Evolutionary conservation across 176 grass and related monocot genomes (phyloP), one percentile per base, ranked within the genome.

Genomic region (Cenchrus purpureus): DNA sequence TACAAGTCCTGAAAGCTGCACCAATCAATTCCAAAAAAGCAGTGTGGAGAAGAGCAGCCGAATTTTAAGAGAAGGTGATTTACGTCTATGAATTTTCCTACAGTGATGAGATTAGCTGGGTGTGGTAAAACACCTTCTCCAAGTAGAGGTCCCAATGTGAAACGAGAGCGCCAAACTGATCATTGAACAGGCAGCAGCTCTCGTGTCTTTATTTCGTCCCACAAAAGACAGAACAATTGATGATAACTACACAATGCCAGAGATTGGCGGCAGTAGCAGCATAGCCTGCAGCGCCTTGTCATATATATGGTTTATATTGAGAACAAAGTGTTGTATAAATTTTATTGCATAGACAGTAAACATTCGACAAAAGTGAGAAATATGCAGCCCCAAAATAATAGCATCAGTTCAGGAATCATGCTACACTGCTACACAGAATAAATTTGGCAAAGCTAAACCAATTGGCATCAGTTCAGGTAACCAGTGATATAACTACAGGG

Each of bases 51-150:
- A 87, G 20, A 89, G 78, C 66, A 91, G 59, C 76, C 69, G 83
- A 19, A 85, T 99, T 85, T 90, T 97, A 74, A 91, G 85, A 92
- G 97, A 99, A 85, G 59, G 55, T 74, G 28, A 59, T 90, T 64
- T 55, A 68, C 65, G 76, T 85, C 49, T 55, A 65, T 87, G n/a
- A 68, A 78, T 89, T 91, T 12, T 69, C 65, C 63, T 76, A 81
- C 92, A 92, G 92, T 94, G 78, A 91, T 99, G 94, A 89, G 91
- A 68, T 87, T 89, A 83, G 84, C 88, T 78, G 89, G 85, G 49
- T 77, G 84, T 82, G 94, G 82, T 37, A 99, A 90, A 84, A 89
- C 91, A 32, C 89, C 92, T 43, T 99, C 93, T 61, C 93, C 93
- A 50, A 89, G 86, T 68, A 89, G 71, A 85, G 90, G 56, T 34